Evolutionary conservation across 257 asterid genomes (phyloP), one percentile per base, ranked within the genome.

Genomic region (Linaria vulgaris): DNA sequence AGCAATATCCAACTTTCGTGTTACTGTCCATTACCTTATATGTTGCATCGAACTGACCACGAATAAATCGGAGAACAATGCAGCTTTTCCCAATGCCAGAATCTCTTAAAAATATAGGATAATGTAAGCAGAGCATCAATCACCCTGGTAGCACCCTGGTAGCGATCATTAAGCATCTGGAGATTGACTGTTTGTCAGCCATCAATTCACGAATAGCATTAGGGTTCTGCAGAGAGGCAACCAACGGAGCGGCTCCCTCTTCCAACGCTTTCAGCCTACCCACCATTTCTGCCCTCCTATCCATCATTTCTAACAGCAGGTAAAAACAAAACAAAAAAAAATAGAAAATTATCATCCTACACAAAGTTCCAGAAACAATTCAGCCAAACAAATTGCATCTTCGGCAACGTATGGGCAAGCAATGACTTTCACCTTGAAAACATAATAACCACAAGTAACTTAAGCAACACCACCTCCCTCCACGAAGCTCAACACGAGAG

Each of bases 1-100:
- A n/a, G 3, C 12, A 67, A 5, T 45, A 37, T 27, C 61, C 61
- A 38, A 69, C 59, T 9, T 71, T 19, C 48, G 10, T 52, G 45
- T 25, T n/a, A 45, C 52, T 39, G 62, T 41, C 30, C 51, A 30
- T 69, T 73, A 84, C 98, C 96, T 91, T 91, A 56, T 96, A 91
- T 61, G 95, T 91, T 44, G 98, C 95, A 74, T 91, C 98, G 69
- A 91, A 91, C 77, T 91, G 98, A 58, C 98, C 98, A 61, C 98
- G 98, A 24, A 91, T 96, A 79, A 91, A 91, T 38, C 96, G 95
- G 12, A 94, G 96, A 69, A 94, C 99, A 45, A 94, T 94, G 82
- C 99, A 94, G 70, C 99, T 94, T 79, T 94, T 94, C 51, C 99
- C 99, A 16, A 94, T 97, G 30, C 99, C 99, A 59, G 99, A 94